phyloP scores from a whole-genome alignment of 257 asterid species.

The Capsicum pubescens region DNA sequence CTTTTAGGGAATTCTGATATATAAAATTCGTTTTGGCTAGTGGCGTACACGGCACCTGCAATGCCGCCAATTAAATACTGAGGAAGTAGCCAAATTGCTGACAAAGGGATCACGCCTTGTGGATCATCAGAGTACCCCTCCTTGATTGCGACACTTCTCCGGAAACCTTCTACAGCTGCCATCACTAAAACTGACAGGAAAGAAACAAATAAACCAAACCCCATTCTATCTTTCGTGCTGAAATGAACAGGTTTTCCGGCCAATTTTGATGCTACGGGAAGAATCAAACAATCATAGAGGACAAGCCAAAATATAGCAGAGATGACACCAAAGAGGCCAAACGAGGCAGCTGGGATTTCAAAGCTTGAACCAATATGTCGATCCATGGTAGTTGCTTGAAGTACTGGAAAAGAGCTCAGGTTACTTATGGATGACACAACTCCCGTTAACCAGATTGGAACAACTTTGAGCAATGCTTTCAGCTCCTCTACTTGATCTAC shows the following conservation, averaged over 20 bases:
- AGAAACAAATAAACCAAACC: conserved; percentile 64
- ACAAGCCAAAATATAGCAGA: no score
- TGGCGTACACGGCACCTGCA: conserved; percentile 58
- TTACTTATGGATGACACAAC: no score
- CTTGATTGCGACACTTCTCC: conserved; percentile 41
- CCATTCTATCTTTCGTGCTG: conserved; percentile 63
- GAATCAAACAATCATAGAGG: conserved; percentile 58
- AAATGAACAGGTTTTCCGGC: conserved; percentile 44
- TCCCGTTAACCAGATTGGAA: no score
- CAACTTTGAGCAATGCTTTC: no score
- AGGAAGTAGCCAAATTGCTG: conserved; percentile 78
- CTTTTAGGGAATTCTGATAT: conserved; percentile 66
- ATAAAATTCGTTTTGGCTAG: conserved; percentile 70
- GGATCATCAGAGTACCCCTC: conserved; percentile 37
- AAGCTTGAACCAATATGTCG: no score
- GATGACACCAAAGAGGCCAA: no score
- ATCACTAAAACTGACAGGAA: conserved; percentile 53
- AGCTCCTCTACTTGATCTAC: no score
- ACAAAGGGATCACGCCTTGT: conserved; percentile 38
- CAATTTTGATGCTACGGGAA: conserved; percentile 63
- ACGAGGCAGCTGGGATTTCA: no score
- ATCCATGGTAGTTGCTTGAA: no score
- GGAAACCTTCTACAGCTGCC: conserved; percentile 53
- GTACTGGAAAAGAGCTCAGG: no score
- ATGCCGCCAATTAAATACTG: conserved; percentile 60